Base-by-base conservation (phyloP, 257 asterid species). In the Perilla frutescens region DNA sequence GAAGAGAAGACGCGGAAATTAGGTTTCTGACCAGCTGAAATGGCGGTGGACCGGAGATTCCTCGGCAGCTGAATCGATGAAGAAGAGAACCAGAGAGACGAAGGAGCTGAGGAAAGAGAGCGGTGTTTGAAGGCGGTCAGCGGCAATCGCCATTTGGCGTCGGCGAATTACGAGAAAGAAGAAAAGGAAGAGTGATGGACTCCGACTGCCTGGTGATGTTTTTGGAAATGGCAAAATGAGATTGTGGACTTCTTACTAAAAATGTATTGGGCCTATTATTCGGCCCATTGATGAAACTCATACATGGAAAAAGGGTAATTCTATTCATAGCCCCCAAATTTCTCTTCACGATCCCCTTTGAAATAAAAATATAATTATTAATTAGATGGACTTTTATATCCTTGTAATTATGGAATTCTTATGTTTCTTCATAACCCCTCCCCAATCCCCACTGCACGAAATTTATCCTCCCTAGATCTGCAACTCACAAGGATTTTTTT, bases 141-240 rank as follows among this genome's bases (percentile, higher is more conserved):
- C 87, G 85, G 96, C 68, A 37, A 68, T 78, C 1, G 89, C 84
- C 96, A 89, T 90, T 12, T 66, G 71, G 51, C 68, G 79, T 11
- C 76, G 67, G 76, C 62, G 26, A 59, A n/a, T 45, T 57, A 53
- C 8, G 34, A 15, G 72, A 34, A 49, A 49, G 55, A 26, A 6
- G 45, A 32, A 59, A 20, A 20, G 26, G 41, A 48, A 71, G 5
- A 50, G 66, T 26, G 26, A 12, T 6, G 26, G 13, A 44, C 49
- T 32, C 12, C 31, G 36, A 31, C 37, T 7, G 48, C 9, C 4
- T 47, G 39, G 50, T 61, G 47, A 7, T 31, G 62, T 6, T 54
- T 39, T 61, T 39, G 20, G 39, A 11, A 71, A 41, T 4, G 4
- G 49, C 39, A 12, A 2, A 45, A 26, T 32, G 4, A 1, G 9